Evolutionary conservation across 176 grass and related monocot species (phyloP).

Genomic region (Musa acuminata): DNA sequence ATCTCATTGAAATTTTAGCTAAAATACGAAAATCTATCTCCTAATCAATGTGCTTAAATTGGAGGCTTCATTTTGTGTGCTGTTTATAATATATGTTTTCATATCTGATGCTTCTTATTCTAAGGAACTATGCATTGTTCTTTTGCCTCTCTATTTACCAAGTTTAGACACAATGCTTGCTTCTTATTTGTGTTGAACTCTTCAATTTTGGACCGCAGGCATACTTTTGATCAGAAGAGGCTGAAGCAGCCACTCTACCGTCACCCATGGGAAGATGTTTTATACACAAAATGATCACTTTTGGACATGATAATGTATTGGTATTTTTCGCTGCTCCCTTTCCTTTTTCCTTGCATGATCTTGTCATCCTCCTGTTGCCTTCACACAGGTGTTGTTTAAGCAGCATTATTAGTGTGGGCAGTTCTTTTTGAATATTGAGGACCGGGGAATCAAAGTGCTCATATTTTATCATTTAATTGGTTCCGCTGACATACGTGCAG

Average conservation of each 20-base stretch:
- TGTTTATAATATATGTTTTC: neutral
- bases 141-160: neutral
- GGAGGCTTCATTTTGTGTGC: neutral
- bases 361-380: neutral
- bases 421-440: neutral
- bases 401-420: neutral
- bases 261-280: constrained; percentile 96
- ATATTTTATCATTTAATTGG: neutral
- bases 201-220: constrained; percentile 26
- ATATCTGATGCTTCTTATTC: neutral
- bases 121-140: neutral
- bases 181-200: neutral
- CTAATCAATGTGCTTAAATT: neutral
- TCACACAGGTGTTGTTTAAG: neutral
- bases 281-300: constrained; percentile 84
- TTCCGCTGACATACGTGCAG: neutral
- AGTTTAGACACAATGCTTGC: neutral
- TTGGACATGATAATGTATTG: neutral
- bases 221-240: constrained; percentile 98
- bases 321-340: neutral
- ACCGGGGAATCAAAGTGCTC: neutral
- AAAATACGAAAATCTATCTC: too few relatives aligned
- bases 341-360: neutral
- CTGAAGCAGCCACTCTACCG: constrained; percentile 96
- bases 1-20: too few relatives aligned